A percentile compares a stretch with the other conserved stretches of the same genome.
phyloP scores from a whole-genome alignment of 1,284 basidiomycete genomes.

The Ustilago lituana region DNA sequence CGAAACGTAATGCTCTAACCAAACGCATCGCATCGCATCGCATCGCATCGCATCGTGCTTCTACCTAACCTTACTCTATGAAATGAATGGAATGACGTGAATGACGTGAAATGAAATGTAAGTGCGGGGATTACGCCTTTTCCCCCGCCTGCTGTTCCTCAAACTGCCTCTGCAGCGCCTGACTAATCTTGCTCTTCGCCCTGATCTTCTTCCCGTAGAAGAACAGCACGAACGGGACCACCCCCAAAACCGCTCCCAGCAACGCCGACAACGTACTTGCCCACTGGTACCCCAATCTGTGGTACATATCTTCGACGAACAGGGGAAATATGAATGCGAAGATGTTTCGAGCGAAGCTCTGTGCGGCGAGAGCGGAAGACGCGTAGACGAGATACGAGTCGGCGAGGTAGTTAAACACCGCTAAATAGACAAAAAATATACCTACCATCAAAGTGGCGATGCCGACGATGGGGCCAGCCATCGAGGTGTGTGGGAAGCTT shows the following conservation, averaged over 20 bases:
- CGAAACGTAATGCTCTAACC: too few relatives aligned
- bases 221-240: slow-evolving; percentile 75
- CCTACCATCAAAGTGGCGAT: slow-evolving; percentile 51
- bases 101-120: too few relatives aligned
- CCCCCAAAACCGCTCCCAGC: slow-evolving; percentile 74
- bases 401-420: slow-evolving; percentile 72
- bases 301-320: slow-evolving; percentile 71
- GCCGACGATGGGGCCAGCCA: slow-evolving; percentile 66
- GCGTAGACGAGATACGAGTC: slow-evolving; percentile 72
- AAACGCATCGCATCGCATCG: too few relatives aligned
- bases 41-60: too few relatives aligned
- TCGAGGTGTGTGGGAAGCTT: slow-evolving; percentile 36
- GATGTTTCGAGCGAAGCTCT: slow-evolving; percentile 75
- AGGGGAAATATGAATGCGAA: slow-evolving; percentile 54
- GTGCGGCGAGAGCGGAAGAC: slow-evolving; percentile 80
- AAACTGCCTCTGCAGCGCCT: slow-evolving; percentile 32
- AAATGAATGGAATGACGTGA: too few relatives aligned
- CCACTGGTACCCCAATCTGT: slow-evolving; percentile 75
- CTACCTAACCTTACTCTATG: too few relatives aligned
- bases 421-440: slow-evolving; percentile 65
- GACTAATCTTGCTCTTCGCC: slow-evolving; percentile 72
- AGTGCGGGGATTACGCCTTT: slow-evolving; percentile 7
- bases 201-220: slow-evolving; percentile 75
- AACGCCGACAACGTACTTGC: slow-evolving; percentile 76
- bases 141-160: slow-evolving; percentile 16